A percentile compares a stretch with the other conserved stretches of the same genome.
Evolutionary conservation across 257 asterid genomes (phyloP).

Genomic region (Voacanga thouarsii): DNA sequence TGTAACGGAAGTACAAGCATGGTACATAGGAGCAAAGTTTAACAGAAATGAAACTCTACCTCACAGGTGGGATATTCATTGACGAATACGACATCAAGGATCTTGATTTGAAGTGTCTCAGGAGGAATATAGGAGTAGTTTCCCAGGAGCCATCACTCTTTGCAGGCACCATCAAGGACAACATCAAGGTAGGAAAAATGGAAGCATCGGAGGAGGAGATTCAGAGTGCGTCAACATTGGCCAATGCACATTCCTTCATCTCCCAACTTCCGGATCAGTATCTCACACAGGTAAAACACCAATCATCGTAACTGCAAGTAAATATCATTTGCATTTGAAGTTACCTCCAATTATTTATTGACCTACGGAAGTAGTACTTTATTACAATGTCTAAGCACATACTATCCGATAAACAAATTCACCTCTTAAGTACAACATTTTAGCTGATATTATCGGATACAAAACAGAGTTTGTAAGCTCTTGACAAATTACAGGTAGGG

Average conservation of each 20-base stretch:
- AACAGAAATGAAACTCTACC: background rate
- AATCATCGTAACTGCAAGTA: background rate
- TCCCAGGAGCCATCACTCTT: slow-evolving; percentile 87
- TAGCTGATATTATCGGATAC: background rate
- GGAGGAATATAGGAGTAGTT: slow-evolving; percentile 74
- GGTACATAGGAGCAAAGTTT: background rate
- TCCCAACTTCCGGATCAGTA: slow-evolving; percentile 68
- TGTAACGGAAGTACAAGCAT: background rate
- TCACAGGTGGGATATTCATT: slow-evolving; percentile 59
- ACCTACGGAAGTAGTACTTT: background rate
- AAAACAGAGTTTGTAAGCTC: slow-evolving; percentile 24
- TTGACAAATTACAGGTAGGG: slow-evolving; percentile 49
- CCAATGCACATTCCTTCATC: slow-evolving; percentile 82
- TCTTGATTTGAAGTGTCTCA: slow-evolving; percentile 60
- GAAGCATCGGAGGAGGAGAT: slow-evolving; percentile 59
- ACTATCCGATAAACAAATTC: background rate
- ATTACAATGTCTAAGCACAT: background rate
- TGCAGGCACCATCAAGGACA: slow-evolving; percentile 69
- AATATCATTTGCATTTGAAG: background rate
- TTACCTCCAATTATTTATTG: background rate
- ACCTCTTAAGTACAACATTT: background rate
- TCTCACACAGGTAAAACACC: slow-evolving; percentile 56
- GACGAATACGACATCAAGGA: slow-evolving; percentile 68
- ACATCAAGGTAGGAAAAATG: slow-evolving; percentile 60
- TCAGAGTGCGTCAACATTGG: slow-evolving; percentile 58